Conservation (phyloP, 176 grass and related monocot species). For the Canna indica region DNA sequence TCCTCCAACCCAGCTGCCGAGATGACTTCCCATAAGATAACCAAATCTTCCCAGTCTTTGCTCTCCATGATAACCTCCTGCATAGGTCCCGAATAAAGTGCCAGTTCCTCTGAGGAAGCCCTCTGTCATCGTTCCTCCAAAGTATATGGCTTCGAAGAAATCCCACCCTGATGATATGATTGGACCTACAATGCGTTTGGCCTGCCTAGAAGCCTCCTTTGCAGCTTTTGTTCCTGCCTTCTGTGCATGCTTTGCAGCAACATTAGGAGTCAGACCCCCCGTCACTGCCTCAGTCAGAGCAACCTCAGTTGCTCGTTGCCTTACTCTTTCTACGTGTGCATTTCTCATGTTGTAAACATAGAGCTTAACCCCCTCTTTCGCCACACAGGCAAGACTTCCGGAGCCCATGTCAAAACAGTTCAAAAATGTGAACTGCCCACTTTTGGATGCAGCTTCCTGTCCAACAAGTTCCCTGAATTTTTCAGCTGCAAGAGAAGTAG, state of each 20-base stretch:
- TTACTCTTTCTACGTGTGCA: conserved; percentile 53
- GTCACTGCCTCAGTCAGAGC: conserved; percentile 56
- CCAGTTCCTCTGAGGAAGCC: conserved; percentile 76
- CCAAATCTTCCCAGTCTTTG: conserved; percentile 74
- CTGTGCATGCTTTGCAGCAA: conserved; percentile 81
- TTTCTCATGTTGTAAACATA: conserved; percentile 75
- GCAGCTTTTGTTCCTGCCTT: conserved; percentile 67
- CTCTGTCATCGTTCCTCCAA: conserved; percentile 74
- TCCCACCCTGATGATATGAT: conserved; percentile 94
- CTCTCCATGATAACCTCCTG: conserved; percentile 74
- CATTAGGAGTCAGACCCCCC: conserved; percentile 36
- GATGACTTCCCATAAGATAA: conserved; percentile 82
- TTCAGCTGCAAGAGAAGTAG: conserved; percentile 55
- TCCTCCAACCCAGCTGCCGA: conserved; percentile 91
- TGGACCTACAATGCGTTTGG: conserved; percentile 79
- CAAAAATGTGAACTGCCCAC: conserved; percentile 89
- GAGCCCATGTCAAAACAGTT: conserved; percentile 95
- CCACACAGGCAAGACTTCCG: conserved; percentile 64
- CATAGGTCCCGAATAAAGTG: conserved; percentile 84
- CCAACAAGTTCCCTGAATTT: conserved; percentile 91
- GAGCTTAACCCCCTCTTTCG: conserved; percentile 81
- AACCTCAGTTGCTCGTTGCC: conserved; percentile 50
- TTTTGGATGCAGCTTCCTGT: conserved; percentile 83
- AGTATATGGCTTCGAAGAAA: conserved; percentile 98
- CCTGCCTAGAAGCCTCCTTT: conserved; percentile 73